phyloP scores from a whole-genome alignment of 106 monocot species.

The Iris macrosiphon region DNA sequence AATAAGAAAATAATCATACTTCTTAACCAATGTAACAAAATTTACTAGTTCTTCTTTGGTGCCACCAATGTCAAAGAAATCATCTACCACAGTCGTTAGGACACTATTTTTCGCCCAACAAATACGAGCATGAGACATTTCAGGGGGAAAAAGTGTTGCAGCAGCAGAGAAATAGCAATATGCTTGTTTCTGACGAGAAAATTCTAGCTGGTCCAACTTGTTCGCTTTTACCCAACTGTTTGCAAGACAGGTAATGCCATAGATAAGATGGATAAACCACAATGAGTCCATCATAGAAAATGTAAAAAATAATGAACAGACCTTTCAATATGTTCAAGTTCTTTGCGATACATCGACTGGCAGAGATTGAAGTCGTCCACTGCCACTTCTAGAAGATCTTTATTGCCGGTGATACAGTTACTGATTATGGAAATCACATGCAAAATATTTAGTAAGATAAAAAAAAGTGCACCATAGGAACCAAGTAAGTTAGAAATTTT shows the following conservation, averaged over 20 bases:
- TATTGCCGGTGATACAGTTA: conserved; percentile 3
- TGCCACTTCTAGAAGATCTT: conserved; percentile 48
- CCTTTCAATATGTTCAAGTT: conserved; percentile 70
- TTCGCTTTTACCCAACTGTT: conserved; percentile 77
- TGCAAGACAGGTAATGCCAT: background rate
- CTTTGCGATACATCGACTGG: conserved; percentile 52
- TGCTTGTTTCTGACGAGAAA: conserved; percentile 65
- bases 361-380: conserved; percentile 48
- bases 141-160: conserved; percentile 49
- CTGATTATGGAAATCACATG: conserved; percentile 9
- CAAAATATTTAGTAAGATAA: background rate
- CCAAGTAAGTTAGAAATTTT: background rate
- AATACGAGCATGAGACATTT: conserved; percentile 51
- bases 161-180: conserved; percentile 67
- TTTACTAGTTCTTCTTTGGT: conserved; percentile 58
- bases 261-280: too few relatives aligned
- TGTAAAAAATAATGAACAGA: too few relatives aligned
- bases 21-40: conserved; percentile 51
- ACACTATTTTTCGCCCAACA: conserved; percentile 80
- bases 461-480: too few relatives aligned
- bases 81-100: conserved; percentile 81
- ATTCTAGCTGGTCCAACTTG: conserved; percentile 67
- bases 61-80: conserved; percentile 92
- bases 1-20: conserved; percentile 31
- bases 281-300: too few relatives aligned